Conservation (phyloP, 1,139 yeast species). For the Scheffersomyces segobiensis region DNA sequence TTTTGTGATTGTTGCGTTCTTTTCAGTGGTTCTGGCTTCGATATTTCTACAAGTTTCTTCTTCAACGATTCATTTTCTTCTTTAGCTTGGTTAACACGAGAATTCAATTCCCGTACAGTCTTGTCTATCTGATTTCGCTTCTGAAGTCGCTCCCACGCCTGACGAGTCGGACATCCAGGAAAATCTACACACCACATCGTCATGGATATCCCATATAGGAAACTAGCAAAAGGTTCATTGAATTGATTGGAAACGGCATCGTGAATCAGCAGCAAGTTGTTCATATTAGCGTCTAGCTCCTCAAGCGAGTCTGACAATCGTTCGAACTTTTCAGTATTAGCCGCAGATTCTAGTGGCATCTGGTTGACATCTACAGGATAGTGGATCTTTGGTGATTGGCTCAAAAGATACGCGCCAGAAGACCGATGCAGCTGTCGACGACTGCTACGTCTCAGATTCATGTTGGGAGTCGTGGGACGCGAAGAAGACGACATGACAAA, state of each 20-base stretch:
- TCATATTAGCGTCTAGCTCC: conserved; percentile 51
- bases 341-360: conserved; percentile 37
- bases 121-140: conserved; percentile 26
- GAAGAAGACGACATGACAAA: conserved; percentile 7
- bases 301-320: conserved; percentile 55
- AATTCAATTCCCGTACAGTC: conserved; percentile 22
- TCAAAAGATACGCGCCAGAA: conserved; percentile 39
- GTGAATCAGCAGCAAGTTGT: conserved; percentile 49
- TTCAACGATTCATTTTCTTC: conserved; percentile 29
- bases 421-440: conserved; percentile 39
- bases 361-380: conserved; percentile 43
- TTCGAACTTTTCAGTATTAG: conserved; percentile 33
- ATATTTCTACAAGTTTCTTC: conserved; percentile 16
- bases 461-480: conserved; percentile 16
- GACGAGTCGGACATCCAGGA: conserved; percentile 41
- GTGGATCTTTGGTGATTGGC: conserved; percentile 45
- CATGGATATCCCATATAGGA: conserved; percentile 60
- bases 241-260: conserved; percentile 50
- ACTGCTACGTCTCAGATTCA: conserved; percentile 5
- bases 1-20: not conserved
- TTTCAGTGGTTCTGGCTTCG: conserved; percentile 1
- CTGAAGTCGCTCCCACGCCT: conserved; percentile 35
- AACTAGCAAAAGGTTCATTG: conserved; percentile 64
- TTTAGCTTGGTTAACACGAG: conserved; percentile 22
- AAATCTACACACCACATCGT: conserved; percentile 71